phyloP scores from a whole-genome alignment of 2,329 filamentous ascomycete genomes.

The Colletotrichum musae region DNA sequence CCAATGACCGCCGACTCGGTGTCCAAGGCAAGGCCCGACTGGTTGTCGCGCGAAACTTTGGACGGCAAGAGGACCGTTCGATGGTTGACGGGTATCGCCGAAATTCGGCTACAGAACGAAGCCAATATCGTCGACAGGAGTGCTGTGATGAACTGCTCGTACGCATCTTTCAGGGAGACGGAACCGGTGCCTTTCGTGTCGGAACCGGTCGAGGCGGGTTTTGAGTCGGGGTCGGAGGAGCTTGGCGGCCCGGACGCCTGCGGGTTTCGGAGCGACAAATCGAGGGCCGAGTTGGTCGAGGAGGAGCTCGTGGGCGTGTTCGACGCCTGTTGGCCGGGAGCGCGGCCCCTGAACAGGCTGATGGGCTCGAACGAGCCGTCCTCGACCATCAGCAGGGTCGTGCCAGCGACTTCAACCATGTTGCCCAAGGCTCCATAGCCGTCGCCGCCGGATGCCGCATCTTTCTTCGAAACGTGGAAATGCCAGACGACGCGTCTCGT shows the following conservation, averaged over 20 bases:
- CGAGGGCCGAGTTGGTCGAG: slow-evolving; percentile 57
- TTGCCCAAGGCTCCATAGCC: slow-evolving; percentile 51
- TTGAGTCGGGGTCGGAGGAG: slow-evolving; percentile 46
- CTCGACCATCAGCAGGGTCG: slow-evolving; percentile 60
- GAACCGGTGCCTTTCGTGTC: slow-evolving; percentile 54
- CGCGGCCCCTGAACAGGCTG: slow-evolving; percentile 62
- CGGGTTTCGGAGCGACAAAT: slow-evolving; percentile 52
- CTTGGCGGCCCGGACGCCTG: slow-evolving; percentile 45
- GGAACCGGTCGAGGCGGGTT: slow-evolving; percentile 42
- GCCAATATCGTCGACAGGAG: slow-evolving; percentile 65
- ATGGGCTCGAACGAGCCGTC: slow-evolving; percentile 67
- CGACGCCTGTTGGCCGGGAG: slow-evolving; percentile 54
- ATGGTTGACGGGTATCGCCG: slow-evolving; percentile 67
- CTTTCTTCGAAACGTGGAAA: slow-evolving; percentile 64
- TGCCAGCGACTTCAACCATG: slow-evolving; percentile 60
- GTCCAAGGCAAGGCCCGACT: slow-evolving; percentile 22
- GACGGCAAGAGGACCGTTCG: slow-evolving; percentile 63
- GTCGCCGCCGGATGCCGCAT: slow-evolving; percentile 45
- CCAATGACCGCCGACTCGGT: slow-evolving; percentile 48
- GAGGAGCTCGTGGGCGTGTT: slow-evolving; percentile 64
- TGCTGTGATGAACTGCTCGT: slow-evolving; percentile 70
- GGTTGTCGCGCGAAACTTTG: slow-evolving; percentile 35
- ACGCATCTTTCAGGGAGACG: slow-evolving; percentile 60
- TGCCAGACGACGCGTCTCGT: slow-evolving; percentile 67
- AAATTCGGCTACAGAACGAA: slow-evolving; percentile 63